Evolutionary conservation across 768 basidiomycete species (phyloP), one percentile per base, ranked within the genome.

Genomic region (Termitomyces sp.): DNA sequence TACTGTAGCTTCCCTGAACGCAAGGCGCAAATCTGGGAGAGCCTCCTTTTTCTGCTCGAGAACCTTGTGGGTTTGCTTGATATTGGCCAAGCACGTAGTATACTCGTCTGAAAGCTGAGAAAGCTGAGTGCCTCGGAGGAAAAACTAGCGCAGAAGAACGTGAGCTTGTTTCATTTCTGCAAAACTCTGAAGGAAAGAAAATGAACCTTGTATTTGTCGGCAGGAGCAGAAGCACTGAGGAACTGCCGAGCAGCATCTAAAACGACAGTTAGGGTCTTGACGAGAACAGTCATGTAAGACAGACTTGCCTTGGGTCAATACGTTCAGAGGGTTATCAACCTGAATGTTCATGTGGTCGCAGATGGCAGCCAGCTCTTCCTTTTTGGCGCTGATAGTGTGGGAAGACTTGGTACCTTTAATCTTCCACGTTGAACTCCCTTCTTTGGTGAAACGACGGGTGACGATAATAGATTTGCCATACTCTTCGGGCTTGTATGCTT

Each of bases 311-410:
- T 94, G 92, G 0, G 92, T 95, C 43, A 96, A 79, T 25, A 99
- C 88, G 59, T 92, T 98, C 85, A 98, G 86, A 1, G 95, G 96
- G 66, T 95, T 95, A 68, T 97, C 94, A 58, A 97, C 92, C 68
- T 96, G 94, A 54, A 99, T 92, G 64, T 94, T 94, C 89, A 97
- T 96, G 62, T 94, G 89, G 67, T 96, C 92, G 64, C 89, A 89
- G 49, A 99, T 98, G 2, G 87, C 83, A 17, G 89, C 81, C 11
- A 99, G 71, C 66, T 98, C 95, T 10, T 92, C 87, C 62, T 85
- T 84, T 75, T 91, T 94, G 14, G 77, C 86, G 34, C 86, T 87
- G 57, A 97, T 71, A 12, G 48, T 44, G 5, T 62, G 49, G 1
- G 46, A 12, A 0, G 10, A 84, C 66, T 61, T 78, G 81, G 37